These are phyloP conservation scores for Ceratocystis lukuohia DNA, from an alignment of 2,329 filamentous ascomycete genomes.

Conservation along the genomic window DNA sequence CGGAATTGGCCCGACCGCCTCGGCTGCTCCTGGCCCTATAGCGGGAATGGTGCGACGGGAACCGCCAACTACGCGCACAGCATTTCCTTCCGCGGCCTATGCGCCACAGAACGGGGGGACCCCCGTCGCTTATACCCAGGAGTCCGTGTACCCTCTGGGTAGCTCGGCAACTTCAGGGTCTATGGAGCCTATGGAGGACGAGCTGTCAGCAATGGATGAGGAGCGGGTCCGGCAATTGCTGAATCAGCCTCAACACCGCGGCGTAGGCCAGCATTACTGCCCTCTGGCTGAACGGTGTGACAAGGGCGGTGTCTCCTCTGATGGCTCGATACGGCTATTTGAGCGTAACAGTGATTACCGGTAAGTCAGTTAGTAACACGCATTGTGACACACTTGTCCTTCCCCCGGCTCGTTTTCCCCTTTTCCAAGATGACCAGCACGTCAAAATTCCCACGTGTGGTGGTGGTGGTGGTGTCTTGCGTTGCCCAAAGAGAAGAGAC, in stretches of 20 bases:
- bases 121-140: not conserved
- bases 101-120: not conserved
- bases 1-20: not conserved
- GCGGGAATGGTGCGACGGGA: conserved; percentile 7
- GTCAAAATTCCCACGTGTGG: not conserved
- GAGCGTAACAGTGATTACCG: conserved; percentile 18
- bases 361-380: conserved; percentile 3
- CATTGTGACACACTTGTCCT: not conserved
- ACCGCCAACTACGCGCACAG: not conserved
- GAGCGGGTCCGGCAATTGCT: conserved; percentile 15
- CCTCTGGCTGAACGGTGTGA: conserved; percentile 16
- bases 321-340: conserved; percentile 16
- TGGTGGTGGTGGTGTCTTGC: not conserved
- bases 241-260: conserved; percentile 17
- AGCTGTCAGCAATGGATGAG: conserved; percentile 13
- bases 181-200: conserved; percentile 17
- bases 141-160: conserved; percentile 8
- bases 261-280: conserved; percentile 17
- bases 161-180: conserved; percentile 2
- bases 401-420: not conserved
- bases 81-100: conserved; percentile 3
- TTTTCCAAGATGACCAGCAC: not conserved
- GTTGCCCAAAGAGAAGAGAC: not conserved
- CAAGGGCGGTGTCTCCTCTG: conserved; percentile 13
- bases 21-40: not conserved